Conservation (phyloP, 345 rosid genomes). For the Aegle marmelos region DNA sequence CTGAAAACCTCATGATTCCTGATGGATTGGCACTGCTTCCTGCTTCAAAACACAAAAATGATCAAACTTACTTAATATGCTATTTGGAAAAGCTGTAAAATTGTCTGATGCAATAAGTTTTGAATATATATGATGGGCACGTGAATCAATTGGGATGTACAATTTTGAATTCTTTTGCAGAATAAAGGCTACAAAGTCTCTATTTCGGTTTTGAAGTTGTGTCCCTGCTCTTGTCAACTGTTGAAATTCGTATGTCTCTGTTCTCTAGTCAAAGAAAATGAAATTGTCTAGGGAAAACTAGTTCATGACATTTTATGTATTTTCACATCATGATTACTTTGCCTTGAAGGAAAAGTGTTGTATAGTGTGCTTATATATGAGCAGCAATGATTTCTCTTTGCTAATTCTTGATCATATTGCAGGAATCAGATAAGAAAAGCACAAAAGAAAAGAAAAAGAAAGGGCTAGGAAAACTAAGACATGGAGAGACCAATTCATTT, state of each 20-base stretch:
- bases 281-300: not conserved
- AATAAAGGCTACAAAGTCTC: not conserved
- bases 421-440: conserved; percentile 55
- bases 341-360: not conserved
- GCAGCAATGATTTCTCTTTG: not conserved
- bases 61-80: not conserved
- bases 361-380: not conserved
- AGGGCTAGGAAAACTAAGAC: conserved; percentile 48
- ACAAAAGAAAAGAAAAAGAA: conserved; percentile 69
- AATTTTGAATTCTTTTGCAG: not conserved
- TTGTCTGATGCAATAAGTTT: not conserved
- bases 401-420: conserved; percentile 20
- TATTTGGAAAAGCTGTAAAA: not conserved
- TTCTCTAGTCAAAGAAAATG: too few relatives aligned
- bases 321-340: not conserved
- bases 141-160: not conserved
- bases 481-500: conserved; percentile 75
- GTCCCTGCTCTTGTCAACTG: not conserved
- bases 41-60: not conserved
- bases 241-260: not conserved
- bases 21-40: not conserved
- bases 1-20: not conserved
- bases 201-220: not conserved
- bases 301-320: not conserved
- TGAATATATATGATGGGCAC: not conserved